Conservation (phyloP, 768 basidiomycete genomes). For the Ramaria rubella region DNA sequence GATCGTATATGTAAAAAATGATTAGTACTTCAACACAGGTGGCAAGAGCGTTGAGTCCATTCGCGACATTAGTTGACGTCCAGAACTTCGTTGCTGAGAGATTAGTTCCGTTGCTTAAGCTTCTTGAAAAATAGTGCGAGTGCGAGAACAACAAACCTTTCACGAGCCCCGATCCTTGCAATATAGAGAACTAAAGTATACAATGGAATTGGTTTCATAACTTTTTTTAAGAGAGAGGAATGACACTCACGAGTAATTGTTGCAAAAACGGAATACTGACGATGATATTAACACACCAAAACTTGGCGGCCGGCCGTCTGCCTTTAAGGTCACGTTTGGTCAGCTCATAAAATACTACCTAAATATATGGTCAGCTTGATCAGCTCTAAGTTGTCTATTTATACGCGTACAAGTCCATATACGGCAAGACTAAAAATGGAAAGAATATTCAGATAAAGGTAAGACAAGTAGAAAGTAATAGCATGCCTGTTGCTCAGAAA, state of each 20-base stretch:
- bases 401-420: conserved; percentile 51
- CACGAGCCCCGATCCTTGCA: conserved; percentile 60
- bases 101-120: neutral
- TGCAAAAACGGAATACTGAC: conserved; percentile 62
- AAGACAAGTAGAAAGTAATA: neutral
- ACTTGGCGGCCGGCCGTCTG: conserved; percentile 74
- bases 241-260: conserved; percentile 52
- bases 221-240: neutral
- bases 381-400: neutral
- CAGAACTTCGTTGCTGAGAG: conserved; percentile 63
- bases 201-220: neutral
- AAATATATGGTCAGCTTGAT: neutral
- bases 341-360: conserved; percentile 71
- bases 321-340: conserved; percentile 72
- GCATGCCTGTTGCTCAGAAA: conserved; percentile 72
- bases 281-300: conserved; percentile 64
- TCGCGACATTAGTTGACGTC: conserved; percentile 76
- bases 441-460: conserved; percentile 20
- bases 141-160: conserved; percentile 36
- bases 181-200: conserved; percentile 46
- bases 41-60: conserved; percentile 79
- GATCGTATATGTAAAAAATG: conserved; percentile 9
- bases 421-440: conserved; percentile 54
- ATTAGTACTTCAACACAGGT: conserved; percentile 71
- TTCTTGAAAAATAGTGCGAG: neutral